Conservation (phyloP, 768 basidiomycete species). For the Mycena maculata region DNA sequence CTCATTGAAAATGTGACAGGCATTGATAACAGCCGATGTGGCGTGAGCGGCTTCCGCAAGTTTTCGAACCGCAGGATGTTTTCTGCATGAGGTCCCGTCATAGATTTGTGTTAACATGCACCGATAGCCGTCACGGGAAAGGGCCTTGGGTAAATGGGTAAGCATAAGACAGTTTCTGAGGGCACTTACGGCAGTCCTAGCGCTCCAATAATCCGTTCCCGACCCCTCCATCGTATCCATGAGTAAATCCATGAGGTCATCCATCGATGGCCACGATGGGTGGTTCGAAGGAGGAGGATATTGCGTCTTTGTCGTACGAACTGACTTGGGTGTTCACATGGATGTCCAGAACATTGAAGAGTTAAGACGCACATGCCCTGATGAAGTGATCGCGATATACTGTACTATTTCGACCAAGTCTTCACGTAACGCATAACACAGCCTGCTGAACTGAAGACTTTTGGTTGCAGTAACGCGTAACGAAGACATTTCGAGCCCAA, state of each 20-base stretch:
- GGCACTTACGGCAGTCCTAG: conserved; percentile 9
- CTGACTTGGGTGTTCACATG: conserved; percentile 10
- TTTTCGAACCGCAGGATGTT: too few relatives aligned
- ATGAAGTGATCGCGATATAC: conserved; percentile 7
- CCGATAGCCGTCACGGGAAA: conserved; percentile 16
- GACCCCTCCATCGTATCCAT: conserved; percentile 4
- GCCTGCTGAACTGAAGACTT: too few relatives aligned
- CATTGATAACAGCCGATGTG: too few relatives aligned
- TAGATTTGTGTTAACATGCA: conserved; percentile 19
- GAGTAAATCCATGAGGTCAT: background rate
- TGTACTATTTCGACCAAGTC: too few relatives aligned
- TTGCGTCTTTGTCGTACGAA: conserved; percentile 4
- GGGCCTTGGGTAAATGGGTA: background rate
- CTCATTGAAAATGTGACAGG: too few relatives aligned
- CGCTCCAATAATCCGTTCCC: conserved; percentile 2
- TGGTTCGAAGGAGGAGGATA: conserved; percentile 13
- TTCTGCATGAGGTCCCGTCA: too few relatives aligned
- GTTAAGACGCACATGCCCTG: conserved; percentile 10
- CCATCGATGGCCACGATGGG: conserved; percentile 17
- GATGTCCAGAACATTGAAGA: background rate
- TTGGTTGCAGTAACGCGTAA: too few relatives aligned
- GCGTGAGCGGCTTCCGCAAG: too few relatives aligned
- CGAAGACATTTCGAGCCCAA: too few relatives aligned
- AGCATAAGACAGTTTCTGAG: background rate
- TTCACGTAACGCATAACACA: too few relatives aligned